Percentiles rank a stretch among this genome's conserved stretches.
Evolutionary conservation across 164 flowering plant genomes (phyloP).

Genomic region (Piper longum): DNA sequence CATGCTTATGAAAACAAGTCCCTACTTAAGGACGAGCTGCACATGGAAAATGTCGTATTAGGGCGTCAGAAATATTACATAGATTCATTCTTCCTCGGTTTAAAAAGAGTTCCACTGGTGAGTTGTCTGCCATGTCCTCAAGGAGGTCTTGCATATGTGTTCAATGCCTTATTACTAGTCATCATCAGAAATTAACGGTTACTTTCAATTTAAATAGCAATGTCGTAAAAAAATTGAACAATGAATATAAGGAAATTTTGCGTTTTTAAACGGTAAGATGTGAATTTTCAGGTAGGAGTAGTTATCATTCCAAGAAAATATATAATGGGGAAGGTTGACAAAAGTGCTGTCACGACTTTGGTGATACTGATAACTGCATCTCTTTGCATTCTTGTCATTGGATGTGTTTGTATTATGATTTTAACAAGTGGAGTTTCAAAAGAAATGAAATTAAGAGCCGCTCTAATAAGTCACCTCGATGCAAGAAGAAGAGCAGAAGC

Average conservation of each 20-base stretch:
- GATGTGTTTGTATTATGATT: constrained; percentile 80
- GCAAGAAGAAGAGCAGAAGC: constrained; percentile 97
- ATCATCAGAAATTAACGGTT: constrained; percentile 6
- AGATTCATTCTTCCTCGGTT: constrained; percentile 76
- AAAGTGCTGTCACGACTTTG: constrained; percentile 66
- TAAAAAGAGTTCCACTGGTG: constrained; percentile 89
- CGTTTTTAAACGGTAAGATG: constrained; percentile 5
- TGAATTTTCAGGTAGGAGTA: constrained; percentile 70
- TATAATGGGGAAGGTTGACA: constrained; percentile 92
- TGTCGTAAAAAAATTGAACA: neutral
- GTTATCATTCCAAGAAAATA: constrained; percentile 77
- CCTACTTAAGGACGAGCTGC: constrained; percentile 50
- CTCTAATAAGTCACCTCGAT: constrained; percentile 82
- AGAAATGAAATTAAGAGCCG: constrained; percentile 97
- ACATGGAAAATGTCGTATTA: constrained; percentile 66
- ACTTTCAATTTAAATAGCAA: constrained; percentile 1
- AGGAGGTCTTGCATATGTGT: constrained; percentile 43
- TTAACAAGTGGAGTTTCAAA: constrained; percentile 92
- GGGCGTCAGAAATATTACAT: constrained; percentile 55
- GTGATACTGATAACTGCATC: constrained; percentile 86
- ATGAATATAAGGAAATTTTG: neutral
- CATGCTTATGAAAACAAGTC: constrained; percentile 32
- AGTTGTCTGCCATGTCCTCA: constrained; percentile 10
- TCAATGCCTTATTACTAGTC: constrained; percentile 38
- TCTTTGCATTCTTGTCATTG: constrained; percentile 62